Base-by-base conservation (phyloP, 2,329 filamentous ascomycete genomes). In the Epicoccum nigrum region DNA sequence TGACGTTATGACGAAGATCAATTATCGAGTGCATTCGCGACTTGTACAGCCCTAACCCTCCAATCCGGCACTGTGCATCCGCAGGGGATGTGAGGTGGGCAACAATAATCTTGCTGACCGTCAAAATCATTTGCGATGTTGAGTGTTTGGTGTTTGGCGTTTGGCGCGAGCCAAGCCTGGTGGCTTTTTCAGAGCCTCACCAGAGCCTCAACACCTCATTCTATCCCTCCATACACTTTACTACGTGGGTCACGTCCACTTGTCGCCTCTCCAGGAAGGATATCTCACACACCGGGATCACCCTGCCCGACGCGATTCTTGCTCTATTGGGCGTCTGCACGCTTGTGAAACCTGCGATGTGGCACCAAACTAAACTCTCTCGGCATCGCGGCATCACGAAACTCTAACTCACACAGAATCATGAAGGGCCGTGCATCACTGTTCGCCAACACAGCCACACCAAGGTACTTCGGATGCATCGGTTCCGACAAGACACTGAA, bases 271-370 rank as follows among this genome's bases (percentile, higher is more conserved):
- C 35, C 33, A 28, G 30, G 33, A 55, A 51, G 53, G 31, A 51
- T 42, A 46, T 16, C n/a, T 17, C 51, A 54, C 27, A 42, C 39
- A 58, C 57, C 66, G 67, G 68, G 61, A 57, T 15, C 34, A 38
- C 27, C 32, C 37, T 27, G 47, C 20, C 66, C 68, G 67, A 38
- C 27, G 39, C 51, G 51, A 38, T 60, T 58, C 50, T 44, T 32
- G 25, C 43, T 46, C 15, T n/a, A 42, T 59, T 38, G 52, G 59
- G 34, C 13, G 30, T 20, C 42, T 34, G 45, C 35, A 32, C 37
- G 35, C 40, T 32, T 41, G 21, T 71, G 70, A 72, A 71, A 72
- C 70, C 28, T 35, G 39, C 47, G 45, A 56, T 70, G 68, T 60
- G 58, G 61, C 69, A 63, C 62, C 49, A 69, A 62, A 60, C 32